Evolutionary conservation across 192 early-diverging fungal species (phyloP).

Genomic region (Rhizoclosmatium sp.): DNA sequence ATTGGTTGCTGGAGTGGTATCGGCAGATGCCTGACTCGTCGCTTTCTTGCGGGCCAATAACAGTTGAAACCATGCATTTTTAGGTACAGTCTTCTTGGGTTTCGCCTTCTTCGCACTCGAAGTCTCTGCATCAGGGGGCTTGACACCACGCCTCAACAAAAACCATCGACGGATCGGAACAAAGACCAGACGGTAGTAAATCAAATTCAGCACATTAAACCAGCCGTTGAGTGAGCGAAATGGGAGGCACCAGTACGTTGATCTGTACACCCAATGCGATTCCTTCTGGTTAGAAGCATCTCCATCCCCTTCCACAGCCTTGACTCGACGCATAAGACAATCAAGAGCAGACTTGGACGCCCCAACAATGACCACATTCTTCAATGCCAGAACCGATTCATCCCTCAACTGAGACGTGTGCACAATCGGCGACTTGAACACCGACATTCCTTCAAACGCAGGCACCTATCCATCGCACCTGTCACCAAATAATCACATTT

Average conservation of each 20-base stretch:
- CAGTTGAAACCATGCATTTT: no score
- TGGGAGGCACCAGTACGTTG: background rate
- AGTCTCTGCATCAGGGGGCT: no score
- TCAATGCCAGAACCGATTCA: background rate
- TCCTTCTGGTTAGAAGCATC: background rate
- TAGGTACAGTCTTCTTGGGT: no score
- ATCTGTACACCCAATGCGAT: background rate
- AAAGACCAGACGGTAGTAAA: background rate
- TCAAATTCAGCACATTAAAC: background rate
- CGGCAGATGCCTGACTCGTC: background rate
- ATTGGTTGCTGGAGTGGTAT: background rate
- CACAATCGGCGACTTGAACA: background rate
- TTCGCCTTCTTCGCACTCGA: no score
- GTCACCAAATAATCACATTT: background rate
- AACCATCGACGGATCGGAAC: background rate
- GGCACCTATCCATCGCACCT: background rate
- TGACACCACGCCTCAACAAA: background rate
- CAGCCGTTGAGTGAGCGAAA: background rate
- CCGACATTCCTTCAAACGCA: background rate
- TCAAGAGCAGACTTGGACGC: background rate
- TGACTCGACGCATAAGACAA: background rate
- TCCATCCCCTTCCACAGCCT: background rate
- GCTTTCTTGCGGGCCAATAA: no score
- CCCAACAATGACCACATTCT: constrained; percentile 7
- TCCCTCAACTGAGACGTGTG: background rate